phyloP scores from a whole-genome alignment of 2,329 filamentous ascomycete species.

The Fusarium foetens region DNA sequence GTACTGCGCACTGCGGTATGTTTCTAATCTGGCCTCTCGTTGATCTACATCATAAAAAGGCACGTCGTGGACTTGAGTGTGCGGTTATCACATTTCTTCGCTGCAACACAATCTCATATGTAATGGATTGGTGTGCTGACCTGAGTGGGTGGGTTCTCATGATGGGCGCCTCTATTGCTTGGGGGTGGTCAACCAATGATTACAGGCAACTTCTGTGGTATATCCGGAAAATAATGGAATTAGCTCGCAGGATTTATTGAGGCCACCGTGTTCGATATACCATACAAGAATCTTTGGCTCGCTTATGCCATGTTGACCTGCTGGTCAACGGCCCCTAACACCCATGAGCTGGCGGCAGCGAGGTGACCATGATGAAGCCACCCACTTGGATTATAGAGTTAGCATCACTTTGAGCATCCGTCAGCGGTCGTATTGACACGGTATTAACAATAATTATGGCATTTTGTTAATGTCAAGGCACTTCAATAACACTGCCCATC shows the following conservation, averaged over 20 bases:
- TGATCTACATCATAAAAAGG: not conserved
- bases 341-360: not conserved
- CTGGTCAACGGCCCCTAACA: not conserved
- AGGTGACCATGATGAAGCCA: slow-evolving; percentile 16
- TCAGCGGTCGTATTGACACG: no score
- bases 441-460: not conserved
- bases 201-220: not conserved
- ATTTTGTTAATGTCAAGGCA: not conserved
- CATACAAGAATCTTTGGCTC: not conserved
- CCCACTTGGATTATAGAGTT: not conserved
- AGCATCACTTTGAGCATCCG: not conserved
- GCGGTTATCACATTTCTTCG: not conserved
- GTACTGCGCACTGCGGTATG: not conserved
- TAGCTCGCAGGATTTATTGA: not conserved
- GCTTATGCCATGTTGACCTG: not conserved
- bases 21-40: no score
- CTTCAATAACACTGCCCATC: not conserved
- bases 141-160: not conserved
- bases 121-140: not conserved
- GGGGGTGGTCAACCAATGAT: not conserved
- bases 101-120: not conserved
- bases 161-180: not conserved
- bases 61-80: not conserved
- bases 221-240: not conserved
- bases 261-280: not conserved